Conservation (phyloP, 2,329 filamentous ascomycete species). For the Colletotrichum tropicale region DNA sequence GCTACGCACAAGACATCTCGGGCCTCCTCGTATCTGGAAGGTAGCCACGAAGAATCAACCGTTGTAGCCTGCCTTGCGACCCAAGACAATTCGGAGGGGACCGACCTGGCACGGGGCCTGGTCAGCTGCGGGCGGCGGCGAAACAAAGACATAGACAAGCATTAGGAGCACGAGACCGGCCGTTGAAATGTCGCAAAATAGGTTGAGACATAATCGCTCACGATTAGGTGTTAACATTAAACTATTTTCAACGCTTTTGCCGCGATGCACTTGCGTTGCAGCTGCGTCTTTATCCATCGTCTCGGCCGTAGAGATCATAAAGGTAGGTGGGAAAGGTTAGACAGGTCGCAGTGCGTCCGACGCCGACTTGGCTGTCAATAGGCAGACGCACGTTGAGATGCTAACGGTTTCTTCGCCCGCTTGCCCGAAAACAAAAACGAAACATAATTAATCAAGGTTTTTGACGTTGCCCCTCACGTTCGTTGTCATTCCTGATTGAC, state of each 20-base stretch:
- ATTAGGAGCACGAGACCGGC: not conserved
- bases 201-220: slow-evolving; percentile 7
- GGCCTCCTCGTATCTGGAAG: not conserved
- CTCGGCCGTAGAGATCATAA: slow-evolving; percentile 1
- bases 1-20: not conserved
- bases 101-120: not conserved
- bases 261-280: not conserved
- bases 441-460: not conserved
- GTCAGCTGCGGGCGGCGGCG: not conserved
- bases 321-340: not conserved
- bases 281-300: not conserved
- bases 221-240: slow-evolving; percentile 14
- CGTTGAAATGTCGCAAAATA: slow-evolving; percentile 16
- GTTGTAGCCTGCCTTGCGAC: not conserved
- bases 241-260: not conserved
- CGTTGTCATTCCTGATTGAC: slow-evolving; percentile 2
- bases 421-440: not conserved
- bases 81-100: not conserved
- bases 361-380: not conserved
- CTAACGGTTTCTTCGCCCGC: not conserved
- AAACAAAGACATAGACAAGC: not conserved
- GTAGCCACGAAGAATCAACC: not conserved
- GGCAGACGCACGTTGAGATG: not conserved
- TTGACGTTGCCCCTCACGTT: not conserved
- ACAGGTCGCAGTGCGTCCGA: not conserved